Conservation (phyloP, 331 rosid genomes). For the Pyrus hybrid region DNA sequence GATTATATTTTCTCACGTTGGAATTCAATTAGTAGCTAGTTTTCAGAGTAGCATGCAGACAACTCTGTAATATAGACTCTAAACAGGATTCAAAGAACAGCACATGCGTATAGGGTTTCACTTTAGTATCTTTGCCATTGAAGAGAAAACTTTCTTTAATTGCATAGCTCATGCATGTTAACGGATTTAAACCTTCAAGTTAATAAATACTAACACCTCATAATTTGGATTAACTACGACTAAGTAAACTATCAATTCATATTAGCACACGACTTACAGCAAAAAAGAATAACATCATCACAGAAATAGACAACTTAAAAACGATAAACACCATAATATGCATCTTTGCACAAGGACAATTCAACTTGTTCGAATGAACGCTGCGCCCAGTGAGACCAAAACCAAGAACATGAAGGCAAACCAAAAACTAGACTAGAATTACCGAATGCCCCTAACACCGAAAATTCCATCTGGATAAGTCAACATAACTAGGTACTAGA, state of each 20-base stretch:
- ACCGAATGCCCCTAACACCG: neutral
- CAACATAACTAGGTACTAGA: neutral
- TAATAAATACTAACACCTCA: too few relatives aligned
- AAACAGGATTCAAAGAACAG: too few relatives aligned
- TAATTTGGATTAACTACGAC: neutral
- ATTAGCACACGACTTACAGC: neutral
- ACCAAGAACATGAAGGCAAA: neutral
- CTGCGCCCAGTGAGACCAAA: neutral
- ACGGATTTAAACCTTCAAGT: too few relatives aligned
- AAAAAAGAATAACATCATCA: neutral
- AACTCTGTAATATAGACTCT: too few relatives aligned
- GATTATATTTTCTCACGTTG: too few relatives aligned
- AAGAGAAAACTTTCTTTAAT: too few relatives aligned
- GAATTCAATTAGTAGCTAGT: too few relatives aligned
- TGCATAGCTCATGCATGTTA: too few relatives aligned
- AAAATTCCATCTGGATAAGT: neutral
- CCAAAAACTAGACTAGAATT: neutral
- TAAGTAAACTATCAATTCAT: neutral
- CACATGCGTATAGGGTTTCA: too few relatives aligned
- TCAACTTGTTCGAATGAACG: neutral
- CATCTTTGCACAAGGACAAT: neutral
- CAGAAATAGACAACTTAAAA: neutral
- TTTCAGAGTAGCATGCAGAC: too few relatives aligned
- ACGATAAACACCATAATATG: neutral
- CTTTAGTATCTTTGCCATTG: too few relatives aligned